A percentile compares a stretch with the other conserved stretches of the same genome.
Conservation (phyloP, 73 alveolate genomes). For the Strombidium stylifer region DNA sequence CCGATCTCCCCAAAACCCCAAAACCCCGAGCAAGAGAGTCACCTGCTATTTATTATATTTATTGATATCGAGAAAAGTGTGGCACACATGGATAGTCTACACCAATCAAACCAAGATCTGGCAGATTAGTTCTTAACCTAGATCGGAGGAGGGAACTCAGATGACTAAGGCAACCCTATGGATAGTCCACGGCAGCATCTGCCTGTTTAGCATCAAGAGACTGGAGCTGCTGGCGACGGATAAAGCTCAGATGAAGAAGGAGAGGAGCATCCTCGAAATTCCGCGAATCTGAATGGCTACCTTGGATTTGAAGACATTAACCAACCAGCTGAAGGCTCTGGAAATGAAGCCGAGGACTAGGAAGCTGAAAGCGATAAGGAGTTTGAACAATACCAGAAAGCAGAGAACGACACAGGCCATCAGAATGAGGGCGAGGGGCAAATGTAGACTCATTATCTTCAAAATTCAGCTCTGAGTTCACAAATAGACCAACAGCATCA, state of each 20-base stretch:
- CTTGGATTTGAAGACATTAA: neutral
- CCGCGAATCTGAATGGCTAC: neutral
- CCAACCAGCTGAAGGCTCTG: neutral
- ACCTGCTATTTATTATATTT: neutral
- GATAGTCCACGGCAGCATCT: neutral
- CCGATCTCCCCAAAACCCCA: conserved; percentile 25
- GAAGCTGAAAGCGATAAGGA: neutral
- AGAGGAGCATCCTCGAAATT: conserved; percentile 4
- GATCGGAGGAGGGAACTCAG: conserved; percentile 9
- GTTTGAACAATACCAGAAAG: too few species aligned
- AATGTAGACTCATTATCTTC: too few species aligned
- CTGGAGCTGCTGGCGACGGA: neutral
- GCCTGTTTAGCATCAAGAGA: neutral
- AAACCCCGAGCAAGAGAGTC: conserved; percentile 14
- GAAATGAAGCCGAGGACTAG: neutral
- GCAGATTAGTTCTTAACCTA: conserved; percentile 22
- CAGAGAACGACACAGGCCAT: too few species aligned
- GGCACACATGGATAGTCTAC: neutral
- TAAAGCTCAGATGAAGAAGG: neutral
- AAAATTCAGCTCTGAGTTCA: too few species aligned
- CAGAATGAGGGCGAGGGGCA: too few species aligned
- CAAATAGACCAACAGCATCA: too few species aligned
- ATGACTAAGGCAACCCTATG: neutral
- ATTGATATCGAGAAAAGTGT: neutral
- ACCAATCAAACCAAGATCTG: neutral